Base-by-base conservation (phyloP, 2,329 filamentous ascomycete genomes). In the Akanthomyces dipterigenus region DNA sequence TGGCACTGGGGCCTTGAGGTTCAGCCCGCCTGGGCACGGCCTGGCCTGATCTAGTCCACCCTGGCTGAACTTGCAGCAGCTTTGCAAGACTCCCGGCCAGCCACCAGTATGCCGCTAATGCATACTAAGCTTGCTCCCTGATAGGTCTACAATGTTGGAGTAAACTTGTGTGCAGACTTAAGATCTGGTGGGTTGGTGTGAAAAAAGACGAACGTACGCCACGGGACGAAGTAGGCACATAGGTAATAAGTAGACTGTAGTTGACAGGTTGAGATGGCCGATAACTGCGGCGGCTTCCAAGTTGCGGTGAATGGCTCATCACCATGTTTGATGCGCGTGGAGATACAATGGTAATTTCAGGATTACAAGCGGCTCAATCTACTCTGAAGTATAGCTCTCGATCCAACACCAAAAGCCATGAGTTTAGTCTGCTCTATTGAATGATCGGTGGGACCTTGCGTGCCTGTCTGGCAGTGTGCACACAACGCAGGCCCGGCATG, bases 11-110 rank as follows among this genome's bases (percentile, higher is more conserved):
- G 55, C 11, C 20, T 38, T 6, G 18, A 31, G 42, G 43, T 55
- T 18, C 36, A 43, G 40, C 36, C 40, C n/a, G 24, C 38, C 22
- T 6, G 51, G 24, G 24, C 22, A 26, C 6, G 24, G 54, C 31
- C 55, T 57, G 28, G 43, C 48, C 57, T 60, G 57, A 60, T 60
- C 57, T 60, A 43, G 22, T 36, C 22, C 51, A 54, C 36, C 38
- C 22, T 42, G 22, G 48, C 49, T 51, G 49, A 14, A 31, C 7
- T 51, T 38, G 49, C 49, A 38, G n/a, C 38, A 26, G 51, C 22
- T 24, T 24, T 55, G 22, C 36, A 42, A 22, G 24, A 24, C 51
- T n/a, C 12, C 36, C 51, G 22, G 20, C 36, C 22, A 45, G 54
- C 40, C 54, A 56, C 43, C 55, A 38, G 11, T 31, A 49, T 24